Evolutionary conservation across 169 alveolate species (phyloP).

Genomic region (Eimeria maxima): DNA sequence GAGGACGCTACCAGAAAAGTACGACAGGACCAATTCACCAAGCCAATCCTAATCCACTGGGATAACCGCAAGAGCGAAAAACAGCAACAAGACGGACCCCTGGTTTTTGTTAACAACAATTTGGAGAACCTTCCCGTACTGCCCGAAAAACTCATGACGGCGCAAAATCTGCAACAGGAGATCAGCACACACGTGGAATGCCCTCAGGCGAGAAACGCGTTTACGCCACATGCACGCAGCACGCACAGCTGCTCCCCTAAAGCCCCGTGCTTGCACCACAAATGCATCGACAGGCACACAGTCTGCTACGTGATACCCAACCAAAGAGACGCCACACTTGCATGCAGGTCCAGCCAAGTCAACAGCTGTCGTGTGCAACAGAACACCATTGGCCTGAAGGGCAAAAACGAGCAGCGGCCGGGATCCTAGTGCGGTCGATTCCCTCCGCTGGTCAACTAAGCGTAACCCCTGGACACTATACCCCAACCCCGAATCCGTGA

Average conservation of each 20-base stretch:
- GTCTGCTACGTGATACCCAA: not conserved
- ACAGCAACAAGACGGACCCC: conserved; percentile 51
- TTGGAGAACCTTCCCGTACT: conserved; percentile 93
- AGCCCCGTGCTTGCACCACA: not conserved
- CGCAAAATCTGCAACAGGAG: conserved; percentile 82
- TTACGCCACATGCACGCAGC: not conserved
- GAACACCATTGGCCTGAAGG: not conserved
- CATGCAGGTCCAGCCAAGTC: not conserved
- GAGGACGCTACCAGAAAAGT: not conserved
- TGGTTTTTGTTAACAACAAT: conserved; percentile 92
- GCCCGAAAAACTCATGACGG: conserved; percentile 93
- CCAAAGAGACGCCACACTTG: not conserved
- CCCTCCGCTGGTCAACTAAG: not conserved
- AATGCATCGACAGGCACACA: not conserved
- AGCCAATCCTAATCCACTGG: not conserved
- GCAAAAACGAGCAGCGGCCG: not conserved
- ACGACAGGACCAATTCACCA: not conserved
- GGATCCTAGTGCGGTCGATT: no score
- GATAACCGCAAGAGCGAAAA: conserved; percentile 4
- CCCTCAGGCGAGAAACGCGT: not conserved
- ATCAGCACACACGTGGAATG: not conserved
- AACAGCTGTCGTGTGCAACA: not conserved
- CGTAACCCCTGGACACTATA: not conserved
- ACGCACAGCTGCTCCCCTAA: not conserved
- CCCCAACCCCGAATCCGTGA: not conserved